Evolutionary conservation across 2,329 filamentous ascomycete species (phyloP).

Genomic region (Cladophialophora psammophila): DNA sequence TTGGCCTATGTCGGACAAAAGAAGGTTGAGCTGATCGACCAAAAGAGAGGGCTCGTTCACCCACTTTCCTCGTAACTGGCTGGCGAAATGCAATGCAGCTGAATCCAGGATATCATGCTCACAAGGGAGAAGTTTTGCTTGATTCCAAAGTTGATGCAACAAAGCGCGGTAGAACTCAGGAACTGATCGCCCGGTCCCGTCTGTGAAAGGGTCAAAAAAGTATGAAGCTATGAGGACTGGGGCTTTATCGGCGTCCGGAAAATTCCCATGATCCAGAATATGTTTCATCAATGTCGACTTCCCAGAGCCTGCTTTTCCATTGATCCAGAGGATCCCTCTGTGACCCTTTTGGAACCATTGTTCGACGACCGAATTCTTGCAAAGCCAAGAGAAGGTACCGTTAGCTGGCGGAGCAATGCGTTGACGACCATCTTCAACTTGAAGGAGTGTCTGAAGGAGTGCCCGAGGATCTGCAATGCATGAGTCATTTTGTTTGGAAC

Average conservation of each 20-base stretch:
- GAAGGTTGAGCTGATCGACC: background rate
- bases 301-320: background rate
- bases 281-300: background rate
- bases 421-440: background rate
- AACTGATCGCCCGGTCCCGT: background rate
- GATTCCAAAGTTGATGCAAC: background rate
- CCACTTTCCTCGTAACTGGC: background rate
- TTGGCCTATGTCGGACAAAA: background rate
- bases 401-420: background rate
- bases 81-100: background rate
- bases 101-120: background rate
- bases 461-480: background rate
- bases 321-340: background rate
- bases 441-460: background rate
- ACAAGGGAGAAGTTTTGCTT: background rate
- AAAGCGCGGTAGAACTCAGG: background rate
- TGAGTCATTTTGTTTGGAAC: background rate
- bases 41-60: background rate
- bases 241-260: background rate
- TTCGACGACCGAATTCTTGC: background rate
- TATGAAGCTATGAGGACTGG: background rate
- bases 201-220: background rate
- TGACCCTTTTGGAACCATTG: background rate
- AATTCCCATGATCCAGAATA: background rate
- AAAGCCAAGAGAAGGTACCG: background rate